phyloP scores from a whole-genome alignment of 1,284 basidiomycete species.

The Papiliotrema laurentii region DNA sequence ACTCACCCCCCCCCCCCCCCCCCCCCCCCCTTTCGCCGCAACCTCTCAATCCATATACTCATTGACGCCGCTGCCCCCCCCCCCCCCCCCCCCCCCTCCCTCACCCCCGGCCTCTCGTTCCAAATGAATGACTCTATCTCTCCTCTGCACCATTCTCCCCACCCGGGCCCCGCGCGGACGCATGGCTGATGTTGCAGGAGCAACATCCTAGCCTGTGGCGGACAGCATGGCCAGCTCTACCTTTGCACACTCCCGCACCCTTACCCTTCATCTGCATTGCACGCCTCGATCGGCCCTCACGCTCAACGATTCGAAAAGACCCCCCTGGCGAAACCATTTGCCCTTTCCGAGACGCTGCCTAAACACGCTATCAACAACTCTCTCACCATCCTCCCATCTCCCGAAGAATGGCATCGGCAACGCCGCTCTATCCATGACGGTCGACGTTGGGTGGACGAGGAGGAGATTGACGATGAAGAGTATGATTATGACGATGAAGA shows the following conservation, averaged over 20 bases:
- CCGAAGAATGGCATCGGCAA: constrained; percentile 24
- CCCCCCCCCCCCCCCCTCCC: neutral
- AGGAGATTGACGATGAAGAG: constrained; percentile 13
- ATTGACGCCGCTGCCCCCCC: neutral
- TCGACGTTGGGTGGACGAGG: constrained; percentile 1
- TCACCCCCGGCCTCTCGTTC: neutral
- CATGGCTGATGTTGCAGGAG: constrained; percentile 6
- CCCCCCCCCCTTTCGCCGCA: too few relatives aligned
- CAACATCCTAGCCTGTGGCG: constrained; percentile 41
- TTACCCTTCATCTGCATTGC: neutral
- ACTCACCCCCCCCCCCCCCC: too few relatives aligned
- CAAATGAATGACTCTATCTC: too few relatives aligned
- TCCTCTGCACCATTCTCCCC: too few relatives aligned
- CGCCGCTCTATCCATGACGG: neutral
- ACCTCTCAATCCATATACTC: neutral
- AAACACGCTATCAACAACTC: constrained; percentile 46
- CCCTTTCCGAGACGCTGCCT: constrained; percentile 28
- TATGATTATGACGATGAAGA: too few relatives aligned
- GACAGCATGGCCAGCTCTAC: constrained; percentile 46
- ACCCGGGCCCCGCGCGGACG: too few relatives aligned
- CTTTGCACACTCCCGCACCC: constrained; percentile 29
- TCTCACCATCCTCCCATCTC: constrained; percentile 41
- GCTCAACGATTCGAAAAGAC: constrained; percentile 7
- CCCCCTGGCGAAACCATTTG: constrained; percentile 24
- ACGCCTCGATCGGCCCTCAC: constrained; percentile 2